phyloP scores from a whole-genome alignment of 2,329 filamentous ascomycete species.

The Penicillium sp. region DNA sequence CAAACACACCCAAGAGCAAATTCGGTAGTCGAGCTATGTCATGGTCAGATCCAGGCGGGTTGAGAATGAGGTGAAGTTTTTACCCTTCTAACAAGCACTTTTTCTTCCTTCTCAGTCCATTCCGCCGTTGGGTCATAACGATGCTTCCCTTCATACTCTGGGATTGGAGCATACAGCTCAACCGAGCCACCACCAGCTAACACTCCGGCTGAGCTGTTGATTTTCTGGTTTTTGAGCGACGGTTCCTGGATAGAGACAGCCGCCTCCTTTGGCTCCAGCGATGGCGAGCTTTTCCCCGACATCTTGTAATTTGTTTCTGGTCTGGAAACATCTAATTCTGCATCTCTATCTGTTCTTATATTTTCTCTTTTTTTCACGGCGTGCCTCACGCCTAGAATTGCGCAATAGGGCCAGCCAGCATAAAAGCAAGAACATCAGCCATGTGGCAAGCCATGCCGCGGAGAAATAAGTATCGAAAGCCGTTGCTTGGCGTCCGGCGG shows the following conservation, averaged over 20 bases:
- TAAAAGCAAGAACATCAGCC: not conserved
- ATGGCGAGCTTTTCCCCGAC: not conserved
- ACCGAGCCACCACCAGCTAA: constrained; percentile 1
- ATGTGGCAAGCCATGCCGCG: not conserved
- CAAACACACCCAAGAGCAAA: constrained; percentile 1
- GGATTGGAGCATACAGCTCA: constrained; percentile 25
- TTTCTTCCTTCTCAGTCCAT: constrained; percentile 47
- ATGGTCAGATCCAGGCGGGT: not conserved
- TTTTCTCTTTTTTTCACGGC: not conserved
- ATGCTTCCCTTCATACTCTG: constrained; percentile 30
- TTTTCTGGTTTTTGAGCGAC: not conserved
- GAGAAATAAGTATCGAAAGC: not conserved
- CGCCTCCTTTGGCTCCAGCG: not conserved
- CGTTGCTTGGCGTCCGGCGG: not conserved
- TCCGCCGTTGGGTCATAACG: constrained; percentile 26
- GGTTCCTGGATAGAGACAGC: not conserved
- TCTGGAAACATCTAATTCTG: not conserved
- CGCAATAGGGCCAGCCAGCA: not conserved
- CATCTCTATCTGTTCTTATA: not conserved
- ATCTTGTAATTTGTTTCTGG: not conserved
- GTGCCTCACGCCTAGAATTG: constrained; percentile 1
- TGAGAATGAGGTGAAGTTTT: not conserved
- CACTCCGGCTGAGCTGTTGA: not conserved
- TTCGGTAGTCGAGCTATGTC: constrained; percentile 5
- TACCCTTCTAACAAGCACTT: constrained; percentile 49